These are phyloP conservation scores for Elasticomyces elasticus DNA, from an alignment of 495 filamentous ascomycete species.

Conservation along the genomic window DNA sequence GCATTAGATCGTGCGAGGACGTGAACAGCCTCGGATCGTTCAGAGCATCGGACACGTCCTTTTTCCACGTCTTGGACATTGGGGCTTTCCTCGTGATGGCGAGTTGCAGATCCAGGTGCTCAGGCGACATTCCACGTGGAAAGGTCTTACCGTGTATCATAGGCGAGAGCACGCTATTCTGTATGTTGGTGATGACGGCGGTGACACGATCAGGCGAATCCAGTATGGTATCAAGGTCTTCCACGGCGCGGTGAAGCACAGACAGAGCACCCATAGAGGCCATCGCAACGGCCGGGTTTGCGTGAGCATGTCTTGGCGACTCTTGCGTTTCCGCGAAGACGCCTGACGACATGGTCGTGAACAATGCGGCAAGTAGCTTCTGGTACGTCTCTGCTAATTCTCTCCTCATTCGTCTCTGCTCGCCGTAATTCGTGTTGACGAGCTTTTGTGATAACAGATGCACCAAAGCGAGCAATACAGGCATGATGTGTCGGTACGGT, in stretches of 20 bases:
- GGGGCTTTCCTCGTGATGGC: conserved; percentile 66
- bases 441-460: conserved; percentile 85
- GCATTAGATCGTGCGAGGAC: conserved; percentile 49
- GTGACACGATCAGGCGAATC: conserved; percentile 77
- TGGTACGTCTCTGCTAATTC: conserved; percentile 86
- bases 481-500: conserved; percentile 83
- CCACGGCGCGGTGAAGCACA: neutral
- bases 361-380: conserved; percentile 77
- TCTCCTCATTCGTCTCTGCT: conserved; percentile 85
- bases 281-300: neutral
- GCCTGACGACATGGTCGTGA: conserved; percentile 63
- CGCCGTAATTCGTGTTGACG: conserved; percentile 95
- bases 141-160: conserved; percentile 76
- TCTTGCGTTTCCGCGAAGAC: neutral
- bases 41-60: conserved; percentile 83
- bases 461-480: conserved; percentile 77
- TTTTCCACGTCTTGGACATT: conserved; percentile 84
- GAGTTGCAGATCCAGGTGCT: conserved; percentile 61
- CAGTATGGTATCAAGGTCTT: conserved; percentile 68
- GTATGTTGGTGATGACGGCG: conserved; percentile 66
- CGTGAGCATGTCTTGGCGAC: neutral
- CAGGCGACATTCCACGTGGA: conserved; percentile 71
- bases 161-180: conserved; percentile 71
- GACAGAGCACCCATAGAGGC: neutral
- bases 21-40: conserved; percentile 81